phyloP scores from a whole-genome alignment of 805 yeast genomes.

The Kazachstania martiniae region DNA sequence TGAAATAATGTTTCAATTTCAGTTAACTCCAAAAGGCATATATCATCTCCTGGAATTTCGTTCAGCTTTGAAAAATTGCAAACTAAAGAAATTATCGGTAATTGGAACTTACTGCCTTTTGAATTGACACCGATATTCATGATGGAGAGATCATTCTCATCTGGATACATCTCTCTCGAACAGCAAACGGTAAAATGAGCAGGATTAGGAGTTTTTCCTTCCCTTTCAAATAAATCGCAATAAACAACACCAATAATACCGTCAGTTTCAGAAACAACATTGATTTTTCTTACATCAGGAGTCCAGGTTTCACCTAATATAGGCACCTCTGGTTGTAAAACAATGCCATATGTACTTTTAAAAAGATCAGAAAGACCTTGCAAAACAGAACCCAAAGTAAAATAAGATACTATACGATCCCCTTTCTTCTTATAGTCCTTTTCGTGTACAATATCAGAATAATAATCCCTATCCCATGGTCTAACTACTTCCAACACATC shows the following conservation, averaged over 20 bases:
- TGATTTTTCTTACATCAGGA: constrained; percentile 68
- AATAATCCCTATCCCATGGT: constrained; percentile 91
- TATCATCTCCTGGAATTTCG: constrained; percentile 27
- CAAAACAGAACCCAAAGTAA: constrained; percentile 78
- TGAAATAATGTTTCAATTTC: constrained; percentile 94
- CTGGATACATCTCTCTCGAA: constrained; percentile 63
- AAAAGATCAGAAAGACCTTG: constrained; percentile 71
- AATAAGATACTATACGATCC: constrained; percentile 44
- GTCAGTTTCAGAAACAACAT: constrained; percentile 55
- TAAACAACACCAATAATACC: constrained; percentile 73
- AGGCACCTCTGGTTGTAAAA: constrained; percentile 55
- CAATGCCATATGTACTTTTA: constrained; percentile 62
- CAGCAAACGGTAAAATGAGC: constrained; percentile 96
- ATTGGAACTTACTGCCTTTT: constrained; percentile 49
- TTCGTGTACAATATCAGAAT: constrained; percentile 6
- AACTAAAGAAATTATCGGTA: constrained; percentile 82
- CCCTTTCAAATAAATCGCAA: constrained; percentile 75
- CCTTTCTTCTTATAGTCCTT: not conserved
- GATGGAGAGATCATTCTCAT: constrained; percentile 33
- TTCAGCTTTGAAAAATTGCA: constrained; percentile 58
- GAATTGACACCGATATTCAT: constrained; percentile 26
- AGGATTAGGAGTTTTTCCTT: constrained; percentile 69
- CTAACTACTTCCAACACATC: constrained; percentile 40
- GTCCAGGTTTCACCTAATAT: constrained; percentile 80
- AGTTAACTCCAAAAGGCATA: constrained; percentile 52